A percentile compares a stretch with the other conserved stretches of the same genome.
Conservation (phyloP, 176 grass and related monocot species). For the Aegilops tauschii region DNA sequence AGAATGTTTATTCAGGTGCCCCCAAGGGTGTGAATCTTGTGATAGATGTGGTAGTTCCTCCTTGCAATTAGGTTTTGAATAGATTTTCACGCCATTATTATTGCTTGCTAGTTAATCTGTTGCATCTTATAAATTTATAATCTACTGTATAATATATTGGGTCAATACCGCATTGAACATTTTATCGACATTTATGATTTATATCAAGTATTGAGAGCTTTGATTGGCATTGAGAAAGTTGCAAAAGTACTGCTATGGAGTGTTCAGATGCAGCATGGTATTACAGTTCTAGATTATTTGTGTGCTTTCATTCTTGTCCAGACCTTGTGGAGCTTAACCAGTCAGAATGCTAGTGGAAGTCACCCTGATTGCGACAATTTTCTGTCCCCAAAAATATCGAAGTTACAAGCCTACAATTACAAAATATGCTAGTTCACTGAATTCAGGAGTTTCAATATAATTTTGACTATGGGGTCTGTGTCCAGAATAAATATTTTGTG, state of each 20-base stretch:
- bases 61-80: neutral
- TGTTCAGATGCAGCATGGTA: neutral
- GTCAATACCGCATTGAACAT: neutral
- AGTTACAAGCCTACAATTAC: slow-evolving; percentile 9
- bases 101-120: neutral
- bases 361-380: neutral
- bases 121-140: neutral
- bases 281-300: neutral
- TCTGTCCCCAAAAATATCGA: neutral
- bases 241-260: neutral
- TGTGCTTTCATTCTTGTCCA: neutral
- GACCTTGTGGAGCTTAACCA: neutral
- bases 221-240: neutral
- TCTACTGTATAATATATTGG: neutral
- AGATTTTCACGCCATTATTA: neutral
- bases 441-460: neutral
- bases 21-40: neutral
- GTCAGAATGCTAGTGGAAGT: neutral
- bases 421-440: neutral
- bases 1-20: neutral
- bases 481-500: neutral
- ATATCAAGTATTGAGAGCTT: neutral
- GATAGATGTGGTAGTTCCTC: neutral
- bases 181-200: neutral
- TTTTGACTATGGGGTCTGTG: neutral